phyloP scores from a whole-genome alignment of 495 filamentous ascomycete genomes.

The Tricharina praecox region DNA sequence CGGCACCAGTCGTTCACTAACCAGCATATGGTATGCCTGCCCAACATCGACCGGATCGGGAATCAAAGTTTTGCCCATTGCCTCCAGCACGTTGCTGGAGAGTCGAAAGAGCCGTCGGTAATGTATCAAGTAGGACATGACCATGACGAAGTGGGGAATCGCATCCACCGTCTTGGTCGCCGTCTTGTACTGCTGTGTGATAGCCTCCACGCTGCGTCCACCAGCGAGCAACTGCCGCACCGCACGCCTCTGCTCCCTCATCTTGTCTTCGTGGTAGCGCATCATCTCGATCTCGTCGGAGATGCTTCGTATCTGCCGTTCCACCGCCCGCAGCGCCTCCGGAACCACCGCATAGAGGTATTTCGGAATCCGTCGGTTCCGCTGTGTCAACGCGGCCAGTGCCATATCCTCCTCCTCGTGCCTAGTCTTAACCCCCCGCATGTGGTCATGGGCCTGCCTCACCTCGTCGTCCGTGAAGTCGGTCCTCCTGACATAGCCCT shows the following conservation, averaged over 20 bases:
- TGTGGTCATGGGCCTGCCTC: not conserved
- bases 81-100: not conserved
- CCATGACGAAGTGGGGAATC: not conserved
- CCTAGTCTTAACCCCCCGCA: not conserved
- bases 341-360: not conserved
- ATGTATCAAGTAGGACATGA: constrained; percentile 1
- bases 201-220: not conserved
- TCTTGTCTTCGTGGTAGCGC: not conserved
- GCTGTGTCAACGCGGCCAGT: not conserved
- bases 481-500: not conserved
- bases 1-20: not conserved
- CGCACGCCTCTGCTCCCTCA: not conserved
- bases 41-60: not conserved
- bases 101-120: not conserved
- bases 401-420: not conserved
- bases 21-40: not conserved
- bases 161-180: not conserved
- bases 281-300: not conserved
- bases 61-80: not conserved
- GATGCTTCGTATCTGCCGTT: not conserved
- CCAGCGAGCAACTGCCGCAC: not conserved
- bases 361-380: not conserved
- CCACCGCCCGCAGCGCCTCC: not conserved
- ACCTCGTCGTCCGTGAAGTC: constrained; percentile 4
- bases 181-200: not conserved